Conservation (phyloP, 805 yeast species). For the Myxozyma neotropica region DNA sequence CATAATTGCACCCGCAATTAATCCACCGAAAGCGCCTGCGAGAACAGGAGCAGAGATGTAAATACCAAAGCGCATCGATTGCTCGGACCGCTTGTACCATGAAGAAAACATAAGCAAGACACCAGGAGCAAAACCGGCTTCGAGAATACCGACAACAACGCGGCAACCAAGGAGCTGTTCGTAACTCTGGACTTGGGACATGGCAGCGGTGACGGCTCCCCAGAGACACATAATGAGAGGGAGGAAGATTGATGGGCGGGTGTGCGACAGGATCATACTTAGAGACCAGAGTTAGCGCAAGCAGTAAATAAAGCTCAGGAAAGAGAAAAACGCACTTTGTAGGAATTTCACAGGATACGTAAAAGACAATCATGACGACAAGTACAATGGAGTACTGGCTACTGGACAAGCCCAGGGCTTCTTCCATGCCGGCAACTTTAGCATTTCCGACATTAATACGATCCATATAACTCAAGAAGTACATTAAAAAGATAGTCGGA, state of each 20-base stretch:
- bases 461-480: conserved; percentile 44
- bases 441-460: conserved; percentile 48
- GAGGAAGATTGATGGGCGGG: conserved; percentile 37
- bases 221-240: conserved; percentile 43
- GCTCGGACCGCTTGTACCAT: conserved; percentile 59
- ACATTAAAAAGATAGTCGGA: conserved; percentile 50
- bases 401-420: conserved; percentile 47
- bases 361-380: conserved; percentile 45
- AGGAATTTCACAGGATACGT: conserved; percentile 46
- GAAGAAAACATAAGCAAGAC: conserved; percentile 36
- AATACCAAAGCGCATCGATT: conserved; percentile 60
- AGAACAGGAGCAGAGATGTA: conserved; percentile 64
- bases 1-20: conserved; percentile 59
- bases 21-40: conserved; percentile 63
- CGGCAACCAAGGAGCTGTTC: conserved; percentile 43
- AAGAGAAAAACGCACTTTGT: conserved; percentile 41
- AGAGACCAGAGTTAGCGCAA: not conserved
- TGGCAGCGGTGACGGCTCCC: conserved; percentile 65
- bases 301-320: conserved; percentile 40
- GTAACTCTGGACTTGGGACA: conserved; percentile 48
- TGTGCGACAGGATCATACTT: conserved; percentile 15
- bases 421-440: conserved; percentile 49
- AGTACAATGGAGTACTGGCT: conserved; percentile 51
- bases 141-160: conserved; percentile 47
- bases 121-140: conserved; percentile 57